Evolutionary conservation across 2,329 filamentous ascomycete genomes (phyloP), one percentile per base, ranked within the genome.

Genomic region (Arthrobotrys pseudoclavata): DNA sequence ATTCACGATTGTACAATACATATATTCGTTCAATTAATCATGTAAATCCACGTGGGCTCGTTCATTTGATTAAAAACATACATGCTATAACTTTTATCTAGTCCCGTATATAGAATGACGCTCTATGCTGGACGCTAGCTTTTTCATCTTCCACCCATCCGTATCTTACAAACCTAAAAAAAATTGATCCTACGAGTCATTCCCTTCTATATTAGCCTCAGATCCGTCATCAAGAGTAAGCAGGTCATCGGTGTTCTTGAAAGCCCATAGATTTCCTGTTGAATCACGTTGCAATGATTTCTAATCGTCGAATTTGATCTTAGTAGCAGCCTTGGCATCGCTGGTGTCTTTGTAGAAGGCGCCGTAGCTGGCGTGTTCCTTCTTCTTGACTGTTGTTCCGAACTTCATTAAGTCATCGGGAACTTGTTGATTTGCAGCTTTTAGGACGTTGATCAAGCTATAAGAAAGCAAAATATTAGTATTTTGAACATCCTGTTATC

Each of bases 351-450:
- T 97, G 87, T 92, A 97, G 84, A 98, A 98, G 34, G 94, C 93
- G 71, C 96, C 96, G 83, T 98, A 99, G 57, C 92, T 92, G 82
- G 94, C 92, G 85, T 99, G 96, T 60, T 90, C 89, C 93, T 98
- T 98, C 89, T 97, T 97, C 89, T 98, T 99, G 64, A 99, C 96
- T 0, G 95, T 98, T 22, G 94, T 97, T 82, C 96, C 96, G 81
- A 97, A 99, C 85, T 97, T 97, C 84, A 98, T 87, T 42, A 99
- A 86, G 26, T 93, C 92, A 50, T 97, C 93, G 1, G 96, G 96
- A 0, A 99, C 93, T 12, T 90, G 88, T 84, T 99, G 96, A 80
- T 93, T 93, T 24, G 96, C 94, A n/a, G 90, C 92, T 85, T 92
- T 96, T 79, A 99, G 89, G 69, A 99, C 94, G 83, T 98, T 98